Percentiles rank a stretch among this genome's conserved stretches.
phyloP scores from a whole-genome alignment of 495 filamentous ascomycete species.

The Gamarada debralockiae region DNA sequence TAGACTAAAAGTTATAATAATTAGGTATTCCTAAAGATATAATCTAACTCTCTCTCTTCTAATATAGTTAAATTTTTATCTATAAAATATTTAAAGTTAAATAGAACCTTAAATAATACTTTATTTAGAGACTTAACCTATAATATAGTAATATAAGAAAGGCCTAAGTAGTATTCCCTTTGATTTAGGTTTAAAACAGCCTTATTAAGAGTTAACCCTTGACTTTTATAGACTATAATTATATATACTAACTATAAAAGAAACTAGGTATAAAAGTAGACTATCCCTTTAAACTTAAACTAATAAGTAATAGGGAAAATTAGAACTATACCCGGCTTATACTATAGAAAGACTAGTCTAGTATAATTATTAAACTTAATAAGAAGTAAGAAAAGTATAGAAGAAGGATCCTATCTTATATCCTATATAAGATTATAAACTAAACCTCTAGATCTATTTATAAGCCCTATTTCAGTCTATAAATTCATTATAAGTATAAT shows the following conservation, averaged over 20 bases:
- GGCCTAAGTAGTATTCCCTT: constrained; percentile 10
- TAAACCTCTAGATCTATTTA: too few relatives aligned
- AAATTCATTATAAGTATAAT: too few relatives aligned
- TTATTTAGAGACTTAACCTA: constrained; percentile 10
- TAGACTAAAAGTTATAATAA: too few relatives aligned
- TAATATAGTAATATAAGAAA: constrained; percentile 16
- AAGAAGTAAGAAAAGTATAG: neutral
- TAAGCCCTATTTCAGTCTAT: too few relatives aligned
- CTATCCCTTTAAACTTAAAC: too few relatives aligned
- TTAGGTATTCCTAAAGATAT: too few relatives aligned
- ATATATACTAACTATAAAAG: constrained; percentile 11
- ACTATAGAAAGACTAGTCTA: neutral
- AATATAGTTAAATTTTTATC: too few relatives aligned
- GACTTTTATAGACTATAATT: constrained; percentile 14
- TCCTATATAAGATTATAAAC: too few relatives aligned
- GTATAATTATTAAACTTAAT: neutral
- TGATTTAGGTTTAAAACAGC: constrained; percentile 10
- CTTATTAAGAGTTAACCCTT: constrained; percentile 11
- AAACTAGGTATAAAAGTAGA: too few relatives aligned
- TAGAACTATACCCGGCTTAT: too few relatives aligned
- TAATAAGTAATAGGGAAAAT: too few relatives aligned
- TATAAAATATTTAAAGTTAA: constrained; percentile 13
- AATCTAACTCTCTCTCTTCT: too few relatives aligned
- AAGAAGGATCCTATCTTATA: neutral
- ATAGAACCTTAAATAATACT: constrained; percentile 12